phyloP scores from a whole-genome alignment of 495 filamentous ascomycete genomes.

The Aspergillus cristatus region DNA sequence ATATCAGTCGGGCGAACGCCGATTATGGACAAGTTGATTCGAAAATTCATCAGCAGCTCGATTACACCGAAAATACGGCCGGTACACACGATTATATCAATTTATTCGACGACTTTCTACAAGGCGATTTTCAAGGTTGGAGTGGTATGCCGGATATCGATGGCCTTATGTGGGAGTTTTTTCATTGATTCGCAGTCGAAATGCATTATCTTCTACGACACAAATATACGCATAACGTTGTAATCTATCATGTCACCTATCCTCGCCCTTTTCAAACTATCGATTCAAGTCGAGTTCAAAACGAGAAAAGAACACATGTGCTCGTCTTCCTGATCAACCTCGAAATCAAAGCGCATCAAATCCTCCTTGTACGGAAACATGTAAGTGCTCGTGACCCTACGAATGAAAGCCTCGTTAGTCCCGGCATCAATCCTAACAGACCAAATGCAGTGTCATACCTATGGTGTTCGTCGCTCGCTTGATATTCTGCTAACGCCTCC shows the following conservation, averaged over 20 bases:
- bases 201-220: conserved; percentile 1
- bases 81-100: conserved; percentile 10
- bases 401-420: neutral
- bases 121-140: conserved; percentile 21
- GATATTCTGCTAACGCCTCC: conserved; percentile 33
- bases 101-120: conserved; percentile 20
- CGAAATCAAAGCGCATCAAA: conserved; percentile 41
- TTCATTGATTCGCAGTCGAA: conserved; percentile 10
- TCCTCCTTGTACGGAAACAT: conserved; percentile 41
- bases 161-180: conserved; percentile 26
- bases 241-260: too few species aligned
- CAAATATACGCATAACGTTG: too few species aligned
- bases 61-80: conserved; percentile 5
- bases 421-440: neutral
- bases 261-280: neutral
- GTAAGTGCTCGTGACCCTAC: conserved; percentile 31
- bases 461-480: conserved; percentile 39
- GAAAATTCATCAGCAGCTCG: neutral
- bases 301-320: conserved; percentile 22
- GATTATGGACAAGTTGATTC: neutral
- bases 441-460: conserved; percentile 15
- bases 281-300: conserved; percentile 4
- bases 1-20: neutral
- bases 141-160: conserved; percentile 26
- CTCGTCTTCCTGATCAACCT: conserved; percentile 33